These are phyloP conservation scores for Boletus subcaerulescens DNA, from an alignment of 768 basidiomycete species.

Conservation along the genomic window DNA sequence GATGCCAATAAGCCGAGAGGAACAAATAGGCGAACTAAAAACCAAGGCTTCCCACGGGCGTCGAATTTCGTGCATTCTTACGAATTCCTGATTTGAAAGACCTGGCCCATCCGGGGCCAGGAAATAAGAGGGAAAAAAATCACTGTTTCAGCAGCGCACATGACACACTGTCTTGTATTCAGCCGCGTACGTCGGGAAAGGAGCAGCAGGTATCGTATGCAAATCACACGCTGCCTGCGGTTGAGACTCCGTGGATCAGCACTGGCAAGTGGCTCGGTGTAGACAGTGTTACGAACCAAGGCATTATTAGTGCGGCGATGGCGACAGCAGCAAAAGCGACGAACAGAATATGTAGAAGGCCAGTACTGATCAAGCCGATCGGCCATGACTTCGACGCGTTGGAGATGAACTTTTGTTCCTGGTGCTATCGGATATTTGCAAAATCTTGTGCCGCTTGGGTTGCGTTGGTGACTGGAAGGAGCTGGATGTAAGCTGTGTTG, in stretches of 20 bases:
- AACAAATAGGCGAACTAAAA: neutral
- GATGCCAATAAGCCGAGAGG: too few relatives aligned
- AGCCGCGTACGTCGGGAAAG: conserved; percentile 5
- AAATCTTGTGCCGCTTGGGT: conserved; percentile 31
- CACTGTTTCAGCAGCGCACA: conserved; percentile 11
- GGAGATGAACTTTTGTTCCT: neutral
- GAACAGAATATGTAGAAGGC: conserved; percentile 11
- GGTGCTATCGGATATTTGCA: conserved; percentile 3
- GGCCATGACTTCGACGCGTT: neutral
- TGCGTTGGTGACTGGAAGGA: conserved; percentile 55
- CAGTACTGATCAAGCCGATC: conserved; percentile 14
- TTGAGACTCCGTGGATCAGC: conserved; percentile 20
- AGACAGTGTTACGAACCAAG: neutral
- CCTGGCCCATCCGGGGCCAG: neutral
- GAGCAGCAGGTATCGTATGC: conserved; percentile 15
- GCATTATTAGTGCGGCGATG: conserved; percentile 12
- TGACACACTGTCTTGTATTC: conserved; percentile 28
- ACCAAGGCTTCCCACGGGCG: too few relatives aligned
- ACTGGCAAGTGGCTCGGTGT: conserved; percentile 14
- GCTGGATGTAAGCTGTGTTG: conserved; percentile 57
- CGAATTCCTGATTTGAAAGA: too few relatives aligned
- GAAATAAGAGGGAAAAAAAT: neutral
- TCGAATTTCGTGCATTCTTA: too few relatives aligned
- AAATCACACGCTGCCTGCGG: conserved; percentile 29
- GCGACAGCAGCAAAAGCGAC: conserved; percentile 1